phyloP scores from a whole-genome alignment of 441 rosid species.

The Corymbia citriodora region DNA sequence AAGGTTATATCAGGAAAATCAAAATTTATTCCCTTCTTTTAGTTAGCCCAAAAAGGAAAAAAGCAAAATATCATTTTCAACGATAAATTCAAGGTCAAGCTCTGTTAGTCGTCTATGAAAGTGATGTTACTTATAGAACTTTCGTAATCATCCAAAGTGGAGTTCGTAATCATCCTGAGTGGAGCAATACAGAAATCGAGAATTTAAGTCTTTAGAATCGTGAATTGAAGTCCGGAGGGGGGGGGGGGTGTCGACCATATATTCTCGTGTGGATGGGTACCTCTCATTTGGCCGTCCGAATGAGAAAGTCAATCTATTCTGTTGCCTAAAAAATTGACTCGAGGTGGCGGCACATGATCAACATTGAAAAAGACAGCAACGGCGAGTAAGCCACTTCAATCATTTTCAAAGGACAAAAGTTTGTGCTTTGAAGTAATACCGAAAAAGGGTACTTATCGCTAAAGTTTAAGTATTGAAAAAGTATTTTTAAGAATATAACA shows the following conservation, averaged over 20 bases:
- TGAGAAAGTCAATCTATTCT: background rate
- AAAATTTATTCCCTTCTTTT: background rate
- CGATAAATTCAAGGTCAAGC: background rate
- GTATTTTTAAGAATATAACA: too few relatives aligned
- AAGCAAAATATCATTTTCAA: background rate
- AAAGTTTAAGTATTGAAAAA: background rate
- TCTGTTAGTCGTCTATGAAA: background rate
- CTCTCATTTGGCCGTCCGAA: background rate
- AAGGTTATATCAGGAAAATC: background rate
- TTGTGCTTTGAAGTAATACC: background rate
- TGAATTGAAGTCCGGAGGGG: rapidly evolving
- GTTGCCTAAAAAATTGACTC: background rate
- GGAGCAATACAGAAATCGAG: background rate
- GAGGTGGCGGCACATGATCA: background rate
- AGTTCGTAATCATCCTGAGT: background rate
- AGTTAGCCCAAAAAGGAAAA: background rate
- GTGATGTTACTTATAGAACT: background rate
- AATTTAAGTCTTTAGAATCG: background rate
- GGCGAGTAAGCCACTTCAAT: background rate
- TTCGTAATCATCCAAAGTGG: background rate
- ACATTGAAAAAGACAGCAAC: background rate
- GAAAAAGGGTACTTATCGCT: background rate
- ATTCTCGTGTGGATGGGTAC: background rate
- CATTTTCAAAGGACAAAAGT: background rate
- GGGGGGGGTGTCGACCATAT: background rate